Percentiles rank a stretch among this genome's conserved stretches.
These are phyloP conservation scores for Acarospora socialis DNA, from an alignment of 2,329 filamentous ascomycete species.

Conservation along the genomic window DNA sequence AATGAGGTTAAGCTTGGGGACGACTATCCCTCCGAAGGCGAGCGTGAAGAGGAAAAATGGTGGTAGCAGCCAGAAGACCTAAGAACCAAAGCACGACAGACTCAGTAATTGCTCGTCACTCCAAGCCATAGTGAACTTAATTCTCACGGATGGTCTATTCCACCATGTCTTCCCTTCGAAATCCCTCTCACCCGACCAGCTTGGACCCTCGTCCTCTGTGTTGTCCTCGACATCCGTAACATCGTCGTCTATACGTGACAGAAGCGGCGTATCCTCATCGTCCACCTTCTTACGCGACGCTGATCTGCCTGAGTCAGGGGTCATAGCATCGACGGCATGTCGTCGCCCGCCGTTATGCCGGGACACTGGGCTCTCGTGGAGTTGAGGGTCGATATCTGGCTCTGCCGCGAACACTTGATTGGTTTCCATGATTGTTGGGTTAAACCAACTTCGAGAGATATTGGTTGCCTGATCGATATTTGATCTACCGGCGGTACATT, in stretches of 20 bases:
- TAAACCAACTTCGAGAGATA: too few species aligned
- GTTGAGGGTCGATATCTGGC: too few species aligned
- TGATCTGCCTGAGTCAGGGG: too few species aligned
- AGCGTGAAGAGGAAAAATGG: conserved; percentile 71
- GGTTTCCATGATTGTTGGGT: too few species aligned
- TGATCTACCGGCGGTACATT: too few species aligned
- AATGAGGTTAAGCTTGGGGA: conserved; percentile 80
- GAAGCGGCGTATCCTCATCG: conserved; percentile 10
- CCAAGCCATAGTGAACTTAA: background rate
- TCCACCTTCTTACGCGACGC: background rate
- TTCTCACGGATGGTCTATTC: conserved; percentile 36
- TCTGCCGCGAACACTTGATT: too few species aligned
- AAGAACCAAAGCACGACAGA: conserved; percentile 8
- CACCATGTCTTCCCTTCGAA: conserved; percentile 32
- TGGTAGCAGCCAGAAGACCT: conserved; percentile 72
- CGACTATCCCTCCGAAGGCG: conserved; percentile 71
- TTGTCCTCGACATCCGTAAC: conserved; percentile 1
- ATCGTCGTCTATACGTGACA: background rate
- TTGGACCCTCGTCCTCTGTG: conserved; percentile 12
- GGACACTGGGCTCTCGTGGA: too few species aligned
- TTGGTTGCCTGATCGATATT: too few species aligned
- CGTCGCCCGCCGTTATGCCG: too few species aligned
- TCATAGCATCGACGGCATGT: too few species aligned
- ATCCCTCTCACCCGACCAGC: conserved; percentile 24
- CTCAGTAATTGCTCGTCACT: too few species aligned